These are phyloP conservation scores for Pseudonitzschia multiseries DNA, from an alignment of 108 stramenopile species.

Conservation along the genomic window DNA sequence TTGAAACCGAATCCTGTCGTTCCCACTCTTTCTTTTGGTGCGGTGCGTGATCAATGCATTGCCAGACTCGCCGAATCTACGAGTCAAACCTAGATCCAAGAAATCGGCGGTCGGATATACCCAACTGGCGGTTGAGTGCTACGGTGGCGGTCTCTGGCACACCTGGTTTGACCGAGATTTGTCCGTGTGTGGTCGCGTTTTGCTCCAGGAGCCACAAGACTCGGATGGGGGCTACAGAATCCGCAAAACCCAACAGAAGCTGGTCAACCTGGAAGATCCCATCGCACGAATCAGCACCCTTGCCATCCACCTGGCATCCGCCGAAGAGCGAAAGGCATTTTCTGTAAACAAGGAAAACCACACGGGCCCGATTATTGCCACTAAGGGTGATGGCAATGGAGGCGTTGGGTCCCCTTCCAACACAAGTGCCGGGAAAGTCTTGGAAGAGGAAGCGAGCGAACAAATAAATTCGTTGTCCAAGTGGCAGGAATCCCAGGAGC, in stretches of 20 bases:
- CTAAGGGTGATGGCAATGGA: slow-evolving; percentile 24
- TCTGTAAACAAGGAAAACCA: slow-evolving; percentile 90
- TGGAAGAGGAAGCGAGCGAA: slow-evolving; percentile 50
- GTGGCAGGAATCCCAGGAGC: slow-evolving; percentile 80
- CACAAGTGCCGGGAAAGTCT: slow-evolving; percentile 18
- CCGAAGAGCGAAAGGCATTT: slow-evolving; percentile 75
- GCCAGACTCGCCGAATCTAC: slow-evolving; percentile 84
- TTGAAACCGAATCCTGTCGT: background rate
- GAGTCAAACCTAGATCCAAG: slow-evolving; percentile 84
- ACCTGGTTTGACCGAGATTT: slow-evolving; percentile 85
- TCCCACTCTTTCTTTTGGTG: background rate
- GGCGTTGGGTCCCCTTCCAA: slow-evolving; percentile 20
- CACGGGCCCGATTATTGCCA: slow-evolving; percentile 83
- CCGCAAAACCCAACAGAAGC: slow-evolving; percentile 32
- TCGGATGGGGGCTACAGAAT: slow-evolving; percentile 25
- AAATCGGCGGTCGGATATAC: slow-evolving; percentile 48
- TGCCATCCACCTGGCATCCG: slow-evolving; percentile 90
- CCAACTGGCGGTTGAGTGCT: slow-evolving; percentile 76
- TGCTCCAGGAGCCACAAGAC: slow-evolving; percentile 36
- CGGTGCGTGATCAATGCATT: background rate
- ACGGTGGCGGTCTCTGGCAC: slow-evolving; percentile 86
- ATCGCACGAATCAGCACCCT: slow-evolving; percentile 88
- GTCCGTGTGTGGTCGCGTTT: slow-evolving; percentile 64
- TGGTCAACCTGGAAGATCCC: slow-evolving; percentile 73
- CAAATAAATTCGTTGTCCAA: slow-evolving; percentile 49